These are phyloP conservation scores for Rhizomucor pusillus DNA, from an alignment of 371 early-diverging fungal genomes.

Conservation along the genomic window DNA sequence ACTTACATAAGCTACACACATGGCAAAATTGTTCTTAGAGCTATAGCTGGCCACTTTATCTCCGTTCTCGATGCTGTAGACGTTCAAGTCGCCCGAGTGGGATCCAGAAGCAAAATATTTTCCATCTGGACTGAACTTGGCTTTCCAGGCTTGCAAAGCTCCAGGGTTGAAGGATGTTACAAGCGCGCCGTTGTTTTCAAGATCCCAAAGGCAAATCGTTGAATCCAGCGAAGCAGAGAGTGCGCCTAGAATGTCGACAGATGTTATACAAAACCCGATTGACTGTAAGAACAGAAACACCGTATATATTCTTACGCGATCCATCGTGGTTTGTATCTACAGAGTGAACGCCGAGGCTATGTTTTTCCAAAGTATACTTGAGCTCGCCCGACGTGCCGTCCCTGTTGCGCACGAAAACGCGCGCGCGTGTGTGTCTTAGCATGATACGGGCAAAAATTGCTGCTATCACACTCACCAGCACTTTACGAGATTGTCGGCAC, in stretches of 20 bases:
- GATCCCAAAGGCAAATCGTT: conserved; percentile 78
- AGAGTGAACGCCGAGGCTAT: conserved; percentile 76
- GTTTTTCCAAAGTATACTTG: conserved; percentile 64
- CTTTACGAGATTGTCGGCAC: conserved; percentile 74
- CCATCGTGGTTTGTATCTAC: conserved; percentile 67
- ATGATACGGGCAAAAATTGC: not conserved
- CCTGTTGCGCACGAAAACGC: conserved; percentile 35
- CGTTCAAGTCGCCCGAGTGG: conserved; percentile 68
- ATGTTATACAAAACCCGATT: too few relatives aligned
- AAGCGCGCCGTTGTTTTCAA: conserved; percentile 44
- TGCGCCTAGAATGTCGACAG: conserved; percentile 43
- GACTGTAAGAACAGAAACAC: not conserved
- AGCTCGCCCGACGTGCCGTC: conserved; percentile 60
- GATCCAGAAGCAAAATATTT: conserved; percentile 71
- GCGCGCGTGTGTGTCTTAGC: not conserved
- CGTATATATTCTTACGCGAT: conserved; percentile 44
- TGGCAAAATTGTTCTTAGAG: conserved; percentile 73
- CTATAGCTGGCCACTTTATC: conserved; percentile 59
- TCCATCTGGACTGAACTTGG: conserved; percentile 72
- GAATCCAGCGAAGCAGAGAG: conserved; percentile 80
- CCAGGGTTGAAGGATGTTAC: conserved; percentile 64
- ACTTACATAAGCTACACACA: conserved; percentile 76
- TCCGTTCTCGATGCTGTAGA: conserved; percentile 66
- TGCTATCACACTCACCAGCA: conserved; percentile 57
- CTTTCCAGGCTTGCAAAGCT: conserved; percentile 76